Evolutionary conservation across 73 alveolate species (phyloP).

Genomic region (Tetrahymena borealis): DNA sequence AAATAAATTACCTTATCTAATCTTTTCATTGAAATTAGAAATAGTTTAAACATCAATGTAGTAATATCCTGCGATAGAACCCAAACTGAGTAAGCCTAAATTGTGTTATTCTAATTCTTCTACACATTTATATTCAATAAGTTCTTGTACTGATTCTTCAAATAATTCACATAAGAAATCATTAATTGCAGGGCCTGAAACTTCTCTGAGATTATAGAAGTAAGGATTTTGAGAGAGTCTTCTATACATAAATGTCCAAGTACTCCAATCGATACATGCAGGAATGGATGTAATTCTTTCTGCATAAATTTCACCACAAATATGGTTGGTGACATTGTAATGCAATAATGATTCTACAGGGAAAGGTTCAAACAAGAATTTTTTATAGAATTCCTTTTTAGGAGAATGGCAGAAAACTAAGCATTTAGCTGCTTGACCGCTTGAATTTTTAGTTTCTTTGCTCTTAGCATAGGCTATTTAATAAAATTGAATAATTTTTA

Average conservation of each 20-base stretch:
- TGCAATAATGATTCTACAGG: slow-evolving; percentile 96
- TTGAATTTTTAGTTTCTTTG: background rate
- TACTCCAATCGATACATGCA: slow-evolving; percentile 97
- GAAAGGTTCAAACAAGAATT: slow-evolving; percentile 95
- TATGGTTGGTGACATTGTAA: slow-evolving; percentile 87
- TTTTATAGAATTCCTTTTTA: slow-evolving; percentile 92
- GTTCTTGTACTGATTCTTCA: slow-evolving; percentile 24
- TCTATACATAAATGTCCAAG: slow-evolving; percentile 99
- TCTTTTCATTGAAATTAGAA: slow-evolving; percentile 10
- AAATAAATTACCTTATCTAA: slow-evolving; percentile 2
- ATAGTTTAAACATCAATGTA: slow-evolving; percentile 26
- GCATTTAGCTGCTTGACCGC: slow-evolving; percentile 56
- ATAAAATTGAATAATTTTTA: slow-evolving; percentile 33
- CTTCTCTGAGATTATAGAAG: slow-evolving; percentile 94
- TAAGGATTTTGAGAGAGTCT: slow-evolving; percentile 97
- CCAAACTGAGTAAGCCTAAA: slow-evolving; percentile 29
- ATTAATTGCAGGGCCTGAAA: slow-evolving; percentile 61
- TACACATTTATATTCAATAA: slow-evolving; percentile 24
- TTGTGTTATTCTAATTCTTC: slow-evolving; percentile 31
- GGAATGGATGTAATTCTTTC: slow-evolving; percentile 89
- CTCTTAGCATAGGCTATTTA: slow-evolving; percentile 41
- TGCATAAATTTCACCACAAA: slow-evolving; percentile 94
- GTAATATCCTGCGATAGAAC: slow-evolving; percentile 36
- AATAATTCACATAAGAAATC: slow-evolving; percentile 29
- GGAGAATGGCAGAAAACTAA: slow-evolving; percentile 87